These are phyloP conservation scores for Apostasia ramifera DNA, from an alignment of 106 monocot species.

Conservation along the genomic window DNA sequence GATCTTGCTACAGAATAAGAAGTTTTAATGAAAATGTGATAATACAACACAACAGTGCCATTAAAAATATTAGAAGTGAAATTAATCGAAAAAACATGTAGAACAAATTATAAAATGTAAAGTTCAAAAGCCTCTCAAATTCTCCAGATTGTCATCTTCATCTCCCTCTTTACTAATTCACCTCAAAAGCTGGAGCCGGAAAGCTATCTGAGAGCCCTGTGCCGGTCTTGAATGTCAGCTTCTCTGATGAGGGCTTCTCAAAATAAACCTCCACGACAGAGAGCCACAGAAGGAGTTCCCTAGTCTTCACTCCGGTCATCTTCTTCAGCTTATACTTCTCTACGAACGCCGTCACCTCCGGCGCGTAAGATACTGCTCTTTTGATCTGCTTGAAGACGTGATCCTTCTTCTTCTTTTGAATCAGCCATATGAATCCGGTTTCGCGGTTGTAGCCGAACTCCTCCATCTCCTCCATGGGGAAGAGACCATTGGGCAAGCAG, in stretches of 20 bases:
- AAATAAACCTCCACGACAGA: slow-evolving; percentile 14
- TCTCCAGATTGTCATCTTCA: too few relatives aligned
- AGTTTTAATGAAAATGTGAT: too few relatives aligned
- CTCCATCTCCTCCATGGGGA: slow-evolving; percentile 12
- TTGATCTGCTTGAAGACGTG: slow-evolving; percentile 5
- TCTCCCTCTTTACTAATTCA: background rate
- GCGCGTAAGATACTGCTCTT: slow-evolving; percentile 2
- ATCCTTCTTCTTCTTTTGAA: slow-evolving; percentile 11
- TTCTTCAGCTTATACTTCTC: slow-evolving; percentile 3
- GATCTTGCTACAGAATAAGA: too few relatives aligned
- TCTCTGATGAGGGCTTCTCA: slow-evolving; percentile 5
- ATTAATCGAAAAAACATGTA: too few relatives aligned
- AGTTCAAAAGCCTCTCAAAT: too few relatives aligned
- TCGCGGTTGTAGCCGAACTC: slow-evolving; percentile 12
- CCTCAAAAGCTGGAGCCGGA: slow-evolving; percentile 3
- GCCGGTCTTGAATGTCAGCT: background rate
- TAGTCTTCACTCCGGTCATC: slow-evolving; percentile 10
- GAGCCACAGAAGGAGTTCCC: slow-evolving; percentile 11
- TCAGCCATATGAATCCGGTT: slow-evolving; percentile 5
- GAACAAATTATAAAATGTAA: too few relatives aligned
- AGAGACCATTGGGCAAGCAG: slow-evolving; percentile 8
- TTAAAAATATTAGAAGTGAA: too few relatives aligned
- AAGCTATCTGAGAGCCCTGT: slow-evolving; percentile 14
- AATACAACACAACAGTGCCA: too few relatives aligned
- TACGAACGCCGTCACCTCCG: background rate